Evolutionary conservation across 768 basidiomycete species (phyloP), one percentile per base, ranked within the genome.

Genomic region (Mycena crocata): DNA sequence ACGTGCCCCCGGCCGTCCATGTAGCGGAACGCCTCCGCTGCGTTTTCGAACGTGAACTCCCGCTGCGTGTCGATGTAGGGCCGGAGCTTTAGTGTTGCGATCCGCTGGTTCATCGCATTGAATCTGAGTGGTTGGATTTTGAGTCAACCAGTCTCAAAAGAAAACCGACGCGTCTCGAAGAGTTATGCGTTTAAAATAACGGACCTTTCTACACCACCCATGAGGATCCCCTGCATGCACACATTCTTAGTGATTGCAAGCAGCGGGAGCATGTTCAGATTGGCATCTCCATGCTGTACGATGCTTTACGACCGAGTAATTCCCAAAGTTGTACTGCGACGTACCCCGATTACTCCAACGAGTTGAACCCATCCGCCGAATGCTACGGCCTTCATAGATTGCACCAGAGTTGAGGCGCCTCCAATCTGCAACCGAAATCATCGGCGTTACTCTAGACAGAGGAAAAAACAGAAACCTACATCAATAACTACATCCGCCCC

Each of bases 1-100:
- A 86, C 80, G 67, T 86, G 84, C 63, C 79, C 77, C 59, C 84
- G 83, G 8, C 77, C 78, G 62, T 80, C 76, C 70, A 84, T 75
- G 70, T 84, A 82, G 51, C 77, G 72, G 70, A 83, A 86, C 6
- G 85, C 86, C 35, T 80, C 78, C 28, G 74, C 69, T 7, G 80
- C 72, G 39, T 86, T 68, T 31, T 83, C 81, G 67, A 85, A 87
- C 37, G 74, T 55, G 75, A 86, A 86, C 9, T 85, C 80, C 76
- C n/a, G n/a, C n/a, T 78, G 81, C 15, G 46, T n/a, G 76, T 86
- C 83, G 45, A 85, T 71, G 37, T 84, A 77, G 4, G 84, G 85
- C 35, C 71, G 76, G 15, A 85, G 76, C 46, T 78, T 73, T 19
- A 71, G 70, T 10, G 78, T 74, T 17, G 70, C 67, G 54, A 85